Conservation (phyloP, 495 filamentous ascomycete genomes). For the Trichoderma virens region DNA sequence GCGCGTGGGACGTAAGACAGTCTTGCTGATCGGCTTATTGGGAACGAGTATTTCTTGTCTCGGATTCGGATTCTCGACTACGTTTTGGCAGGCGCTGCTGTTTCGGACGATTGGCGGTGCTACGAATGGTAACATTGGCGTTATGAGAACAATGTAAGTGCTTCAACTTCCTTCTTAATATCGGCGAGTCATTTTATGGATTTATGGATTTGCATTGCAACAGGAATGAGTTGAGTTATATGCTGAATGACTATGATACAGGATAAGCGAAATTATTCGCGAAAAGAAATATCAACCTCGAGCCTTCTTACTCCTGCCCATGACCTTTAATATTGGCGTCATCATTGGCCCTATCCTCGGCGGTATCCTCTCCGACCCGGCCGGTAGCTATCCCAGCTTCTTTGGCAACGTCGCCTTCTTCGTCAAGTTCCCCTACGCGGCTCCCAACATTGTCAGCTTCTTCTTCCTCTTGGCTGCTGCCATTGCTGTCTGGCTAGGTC, state of each 20-base stretch:
- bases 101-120: slow-evolving; percentile 69
- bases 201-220: not conserved
- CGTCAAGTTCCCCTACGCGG: slow-evolving; percentile 60
- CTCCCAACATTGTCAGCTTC: slow-evolving; percentile 68
- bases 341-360: slow-evolving; percentile 72
- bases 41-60: slow-evolving; percentile 63
- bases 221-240: not conserved
- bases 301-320: slow-evolving; percentile 62
- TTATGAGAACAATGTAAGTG: slow-evolving; percentile 64
- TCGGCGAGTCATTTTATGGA: not conserved
- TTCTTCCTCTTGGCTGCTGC: slow-evolving; percentile 53
- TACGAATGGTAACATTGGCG: slow-evolving; percentile 76
- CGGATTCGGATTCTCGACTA: slow-evolving; percentile 73
- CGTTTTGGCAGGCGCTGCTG: slow-evolving; percentile 62
- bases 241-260: slow-evolving; percentile 13
- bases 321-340: slow-evolving; percentile 72
- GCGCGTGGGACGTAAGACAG: slow-evolving; percentile 64
- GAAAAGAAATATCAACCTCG: slow-evolving; percentile 54
- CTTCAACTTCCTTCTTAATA: not conserved
- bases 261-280: slow-evolving; percentile 67
- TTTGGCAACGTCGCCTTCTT: slow-evolving; percentile 67
- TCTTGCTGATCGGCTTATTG: slow-evolving; percentile 65
- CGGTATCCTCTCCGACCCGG: slow-evolving; percentile 67
- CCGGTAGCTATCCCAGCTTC: slow-evolving; percentile 55
- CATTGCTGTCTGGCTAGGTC: slow-evolving; percentile 49